phyloP scores from a whole-genome alignment of 2,329 filamentous ascomycete species.

The Colletotrichum costaricense region DNA sequence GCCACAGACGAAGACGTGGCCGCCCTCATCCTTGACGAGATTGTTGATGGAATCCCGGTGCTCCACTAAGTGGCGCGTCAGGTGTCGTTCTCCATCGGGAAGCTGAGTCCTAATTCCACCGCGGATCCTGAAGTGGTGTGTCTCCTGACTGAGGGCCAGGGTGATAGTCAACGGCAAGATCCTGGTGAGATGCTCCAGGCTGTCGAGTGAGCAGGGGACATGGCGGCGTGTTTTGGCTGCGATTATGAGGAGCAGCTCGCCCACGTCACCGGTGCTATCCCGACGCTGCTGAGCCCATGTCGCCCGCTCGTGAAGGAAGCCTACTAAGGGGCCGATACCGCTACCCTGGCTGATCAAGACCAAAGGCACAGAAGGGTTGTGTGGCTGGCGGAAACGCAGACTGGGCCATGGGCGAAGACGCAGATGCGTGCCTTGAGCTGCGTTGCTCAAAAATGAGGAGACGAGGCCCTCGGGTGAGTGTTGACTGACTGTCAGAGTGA shows the following conservation, averaged over 20 bases:
- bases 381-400: conserved; percentile 26
- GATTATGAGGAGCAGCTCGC: conserved; percentile 18
- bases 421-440: conserved; percentile 9
- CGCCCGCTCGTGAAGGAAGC: conserved; percentile 27
- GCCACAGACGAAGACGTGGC: conserved; percentile 28
- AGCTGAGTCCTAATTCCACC: conserved; percentile 11
- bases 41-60: neutral
- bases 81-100: neutral
- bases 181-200: conserved; percentile 14
- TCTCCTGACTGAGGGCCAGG: conserved; percentile 25
- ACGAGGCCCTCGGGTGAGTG: conserved; percentile 27
- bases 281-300: neutral
- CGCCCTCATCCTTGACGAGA: conserved; percentile 14
- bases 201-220: conserved; percentile 20
- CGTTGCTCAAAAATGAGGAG: conserved; percentile 16
- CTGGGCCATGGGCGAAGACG: conserved; percentile 28
- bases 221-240: conserved; percentile 24
- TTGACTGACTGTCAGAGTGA: conserved; percentile 24
- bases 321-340: conserved; percentile 19
- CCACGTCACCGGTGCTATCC: neutral
- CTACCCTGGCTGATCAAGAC: conserved; percentile 21
- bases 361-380: conserved; percentile 10
- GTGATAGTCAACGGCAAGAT: conserved; percentile 12
- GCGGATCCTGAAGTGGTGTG: conserved; percentile 23
- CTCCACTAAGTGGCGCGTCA: conserved; percentile 14